These are phyloP conservation scores for Lachnellula subtilissima DNA, from an alignment of 2,329 filamentous ascomycete species.

Conservation along the genomic window DNA sequence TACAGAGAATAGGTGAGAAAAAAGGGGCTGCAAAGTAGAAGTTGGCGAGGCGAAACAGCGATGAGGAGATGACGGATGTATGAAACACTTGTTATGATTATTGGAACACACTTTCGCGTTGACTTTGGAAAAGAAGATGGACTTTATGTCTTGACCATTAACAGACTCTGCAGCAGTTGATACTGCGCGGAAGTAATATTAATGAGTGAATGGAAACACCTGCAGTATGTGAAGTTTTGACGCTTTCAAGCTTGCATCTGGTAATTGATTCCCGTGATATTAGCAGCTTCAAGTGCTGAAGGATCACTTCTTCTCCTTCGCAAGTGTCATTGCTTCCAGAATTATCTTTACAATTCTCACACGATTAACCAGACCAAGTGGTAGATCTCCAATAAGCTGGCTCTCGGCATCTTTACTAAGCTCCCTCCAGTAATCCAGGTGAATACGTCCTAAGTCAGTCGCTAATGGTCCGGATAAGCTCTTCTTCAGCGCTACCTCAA, in stretches of 20 bases:
- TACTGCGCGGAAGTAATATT: too few relatives aligned
- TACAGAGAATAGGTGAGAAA: neutral
- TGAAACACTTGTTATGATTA: neutral
- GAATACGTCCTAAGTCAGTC: neutral
- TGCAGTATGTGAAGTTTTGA: too few relatives aligned
- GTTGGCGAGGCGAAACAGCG: neutral
- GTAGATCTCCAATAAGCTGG: constrained; percentile 1
- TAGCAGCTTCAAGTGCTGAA: too few relatives aligned
- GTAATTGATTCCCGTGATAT: too few relatives aligned
- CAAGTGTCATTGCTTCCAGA: neutral
- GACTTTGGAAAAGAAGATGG: too few relatives aligned
- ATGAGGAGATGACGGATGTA: neutral
- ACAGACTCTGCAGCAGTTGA: too few relatives aligned
- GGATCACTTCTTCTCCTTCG: neutral
- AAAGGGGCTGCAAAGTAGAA: neutral
- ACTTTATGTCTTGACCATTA: too few relatives aligned
- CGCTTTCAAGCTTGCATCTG: too few relatives aligned
- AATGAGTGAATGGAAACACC: too few relatives aligned
- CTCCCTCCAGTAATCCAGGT: neutral
- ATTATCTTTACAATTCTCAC: constrained; percentile 9
- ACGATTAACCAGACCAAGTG: constrained; percentile 9
- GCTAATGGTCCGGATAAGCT: neutral
- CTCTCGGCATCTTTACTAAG: neutral
- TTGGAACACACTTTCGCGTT: too few relatives aligned
- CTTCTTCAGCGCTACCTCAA: constrained; percentile 4